Evolutionary conservation across 768 basidiomycete species (phyloP).

Genomic region (Trichaptum fuscoviolaceum): DNA sequence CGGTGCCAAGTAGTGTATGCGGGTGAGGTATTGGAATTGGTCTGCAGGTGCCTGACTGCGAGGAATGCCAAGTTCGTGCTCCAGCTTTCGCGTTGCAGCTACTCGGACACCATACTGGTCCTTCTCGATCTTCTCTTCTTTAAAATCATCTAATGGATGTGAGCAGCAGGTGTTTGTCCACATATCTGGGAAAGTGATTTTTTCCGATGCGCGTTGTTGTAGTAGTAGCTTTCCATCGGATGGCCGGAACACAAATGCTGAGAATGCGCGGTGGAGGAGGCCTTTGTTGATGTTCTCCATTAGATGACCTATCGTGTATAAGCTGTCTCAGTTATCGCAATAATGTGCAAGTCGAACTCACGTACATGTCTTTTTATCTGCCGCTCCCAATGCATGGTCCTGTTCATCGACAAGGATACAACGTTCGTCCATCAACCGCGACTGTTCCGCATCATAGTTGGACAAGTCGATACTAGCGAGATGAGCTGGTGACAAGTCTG

Average conservation of each 20-base stretch:
- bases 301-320: slow-evolving; percentile 65
- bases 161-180: slow-evolving; percentile 99
- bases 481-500: slow-evolving; percentile 53
- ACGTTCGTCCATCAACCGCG: slow-evolving; percentile 91
- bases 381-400: slow-evolving; percentile 77
- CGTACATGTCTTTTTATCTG: slow-evolving; percentile 96
- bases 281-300: slow-evolving; percentile 97
- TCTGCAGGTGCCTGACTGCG: slow-evolving; percentile 69
- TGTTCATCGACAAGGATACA: slow-evolving; percentile 91
- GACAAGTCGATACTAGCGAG: slow-evolving; percentile 75
- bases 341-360: slow-evolving; percentile 8
- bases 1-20: slow-evolving; percentile 96
- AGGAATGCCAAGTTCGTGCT: slow-evolving; percentile 96
- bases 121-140: slow-evolving; percentile 69
- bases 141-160: slow-evolving; percentile 91
- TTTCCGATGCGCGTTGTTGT: slow-evolving; percentile 94
- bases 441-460: slow-evolving; percentile 88
- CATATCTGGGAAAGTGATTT: slow-evolving; percentile 99
- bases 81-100: slow-evolving; percentile 93
- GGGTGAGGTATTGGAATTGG: slow-evolving; percentile 88
- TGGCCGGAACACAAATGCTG: slow-evolving; percentile 93
- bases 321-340: not conserved
- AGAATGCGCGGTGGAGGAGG: slow-evolving; percentile 95
- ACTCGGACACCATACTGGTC: slow-evolving; percentile 79
- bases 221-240: slow-evolving; percentile 89